A percentile compares a stretch with the other conserved stretches of the same genome.
These are phyloP conservation scores for Alternaria dauci DNA, from an alignment of 2,329 filamentous ascomycete species.

Conservation along the genomic window DNA sequence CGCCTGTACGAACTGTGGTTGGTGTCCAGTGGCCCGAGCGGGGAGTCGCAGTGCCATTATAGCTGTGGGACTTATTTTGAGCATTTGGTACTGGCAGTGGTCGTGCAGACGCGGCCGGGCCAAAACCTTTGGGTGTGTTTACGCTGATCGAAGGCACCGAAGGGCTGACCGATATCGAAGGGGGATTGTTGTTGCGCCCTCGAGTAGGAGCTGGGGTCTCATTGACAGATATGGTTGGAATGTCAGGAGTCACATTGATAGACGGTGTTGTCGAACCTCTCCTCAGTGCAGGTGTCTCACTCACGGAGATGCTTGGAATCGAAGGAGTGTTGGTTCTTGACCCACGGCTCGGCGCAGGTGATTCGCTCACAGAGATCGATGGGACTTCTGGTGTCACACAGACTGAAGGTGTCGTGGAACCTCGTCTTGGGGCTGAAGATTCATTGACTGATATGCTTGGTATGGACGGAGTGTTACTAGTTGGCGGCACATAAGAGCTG, in stretches of 20 bases:
- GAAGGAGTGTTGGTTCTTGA: conserved; percentile 15
- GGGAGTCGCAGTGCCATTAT: conserved; percentile 48
- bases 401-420: conserved; percentile 20
- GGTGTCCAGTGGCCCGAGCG: conserved; percentile 56
- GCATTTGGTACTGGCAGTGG: conserved; percentile 57
- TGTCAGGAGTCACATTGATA: conserved; percentile 30
- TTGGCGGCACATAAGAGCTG: conserved; percentile 26
- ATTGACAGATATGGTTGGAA: conserved; percentile 45
- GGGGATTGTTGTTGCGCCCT: conserved; percentile 25
- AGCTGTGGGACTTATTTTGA: conserved; percentile 51
- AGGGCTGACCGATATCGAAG: conserved; percentile 36
- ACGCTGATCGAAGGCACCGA: conserved; percentile 43
- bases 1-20: conserved; percentile 64
- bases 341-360: conserved; percentile 19
- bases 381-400: conserved; percentile 37
- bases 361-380: conserved; percentile 39
- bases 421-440: conserved; percentile 19
- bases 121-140: conserved; percentile 30
- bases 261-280: conserved; percentile 20
- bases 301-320: conserved; percentile 13
- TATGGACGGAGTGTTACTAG: conserved; percentile 30
- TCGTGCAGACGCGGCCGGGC: conserved; percentile 50
- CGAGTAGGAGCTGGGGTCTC: conserved; percentile 24
- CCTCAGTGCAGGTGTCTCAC: conserved; percentile 26
- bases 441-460: conserved; percentile 38